A percentile compares a stretch with the other conserved stretches of the same genome.
Conservation (phyloP, 2,329 filamentous ascomycete species). For the Colletotrichum graminicola region DNA sequence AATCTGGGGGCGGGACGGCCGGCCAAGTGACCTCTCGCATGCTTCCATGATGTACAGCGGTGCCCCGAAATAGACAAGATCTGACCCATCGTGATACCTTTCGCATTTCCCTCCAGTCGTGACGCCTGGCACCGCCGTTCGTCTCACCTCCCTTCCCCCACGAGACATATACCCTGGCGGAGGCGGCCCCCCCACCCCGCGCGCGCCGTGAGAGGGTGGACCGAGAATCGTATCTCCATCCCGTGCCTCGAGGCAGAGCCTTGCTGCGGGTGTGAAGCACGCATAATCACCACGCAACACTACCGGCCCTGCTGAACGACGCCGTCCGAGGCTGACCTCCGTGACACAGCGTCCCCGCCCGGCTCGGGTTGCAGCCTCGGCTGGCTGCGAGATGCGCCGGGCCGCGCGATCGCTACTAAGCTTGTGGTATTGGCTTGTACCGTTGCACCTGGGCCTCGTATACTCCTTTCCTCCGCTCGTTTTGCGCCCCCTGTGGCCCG, state of each 20-base stretch:
- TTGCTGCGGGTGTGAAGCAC: conserved; percentile 5
- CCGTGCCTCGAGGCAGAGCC: neutral
- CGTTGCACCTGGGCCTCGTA: conserved; percentile 26
- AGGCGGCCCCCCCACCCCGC: neutral
- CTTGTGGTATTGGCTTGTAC: conserved; percentile 20
- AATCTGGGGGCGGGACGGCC: conserved; percentile 15
- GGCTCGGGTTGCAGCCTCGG: conserved; percentile 30
- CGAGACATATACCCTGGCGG: neutral
- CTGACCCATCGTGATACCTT: conserved; percentile 26
- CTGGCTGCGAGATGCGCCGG: conserved; percentile 31
- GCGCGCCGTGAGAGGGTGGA: conserved; percentile 15
- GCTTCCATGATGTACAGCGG: conserved; percentile 2
- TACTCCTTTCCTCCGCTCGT: neutral
- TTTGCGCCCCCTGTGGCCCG: conserved; percentile 13
- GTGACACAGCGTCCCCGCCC: conserved; percentile 29
- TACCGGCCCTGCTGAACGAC: conserved; percentile 21
- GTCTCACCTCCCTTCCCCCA: conserved; percentile 28
- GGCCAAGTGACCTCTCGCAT: conserved; percentile 32
- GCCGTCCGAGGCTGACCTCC: conserved; percentile 21
- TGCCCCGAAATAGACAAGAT: conserved; percentile 30
- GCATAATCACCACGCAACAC: conserved; percentile 19
- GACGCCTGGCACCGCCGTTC: neutral
- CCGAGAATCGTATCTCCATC: conserved; percentile 7
- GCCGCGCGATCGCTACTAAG: conserved; percentile 34
- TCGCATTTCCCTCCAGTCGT: conserved; percentile 14